Percentiles rank a stretch among this genome's conserved stretches.
Conservation (phyloP, 192 early-diverging fungal genomes). For the Coemansia interrupta region DNA sequence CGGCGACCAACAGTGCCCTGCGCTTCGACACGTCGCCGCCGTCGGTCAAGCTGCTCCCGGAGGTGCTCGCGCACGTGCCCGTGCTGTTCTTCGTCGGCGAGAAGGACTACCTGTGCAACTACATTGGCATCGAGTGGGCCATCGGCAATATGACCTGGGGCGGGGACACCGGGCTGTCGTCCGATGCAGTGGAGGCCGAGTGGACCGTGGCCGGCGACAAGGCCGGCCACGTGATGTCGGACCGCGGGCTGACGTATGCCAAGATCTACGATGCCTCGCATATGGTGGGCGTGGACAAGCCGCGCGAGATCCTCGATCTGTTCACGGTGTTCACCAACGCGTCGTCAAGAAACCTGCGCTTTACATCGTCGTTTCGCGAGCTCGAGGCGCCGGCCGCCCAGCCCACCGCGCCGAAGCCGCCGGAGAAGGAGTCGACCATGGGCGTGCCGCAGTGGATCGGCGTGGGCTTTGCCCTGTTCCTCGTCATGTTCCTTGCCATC, state of each 20-base stretch:
- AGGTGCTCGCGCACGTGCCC: constrained; percentile 47
- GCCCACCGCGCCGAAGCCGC: neutral
- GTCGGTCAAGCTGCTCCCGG: constrained; percentile 47
- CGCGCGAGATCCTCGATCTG: constrained; percentile 59
- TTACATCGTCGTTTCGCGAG: constrained; percentile 39
- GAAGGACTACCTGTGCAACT: constrained; percentile 71
- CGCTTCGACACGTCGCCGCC: constrained; percentile 44
- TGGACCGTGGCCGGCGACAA: constrained; percentile 54
- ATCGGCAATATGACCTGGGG: constrained; percentile 62
- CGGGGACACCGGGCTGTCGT: constrained; percentile 54
- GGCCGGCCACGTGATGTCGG: constrained; percentile 52
- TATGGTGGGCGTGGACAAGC: constrained; percentile 69
- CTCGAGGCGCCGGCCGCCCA: neutral
- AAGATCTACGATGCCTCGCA: constrained; percentile 61
- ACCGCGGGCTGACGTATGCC: constrained; percentile 63
- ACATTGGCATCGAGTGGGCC: constrained; percentile 60
- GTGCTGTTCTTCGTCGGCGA: constrained; percentile 65
- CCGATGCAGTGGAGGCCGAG: constrained; percentile 3
- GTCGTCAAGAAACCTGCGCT: constrained; percentile 29
- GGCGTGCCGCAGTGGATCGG: constrained; percentile 22
- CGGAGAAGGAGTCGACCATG: neutral
- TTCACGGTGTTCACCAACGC: constrained; percentile 56
- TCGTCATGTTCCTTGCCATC: constrained; percentile 9
- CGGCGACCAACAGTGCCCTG: constrained; percentile 32
- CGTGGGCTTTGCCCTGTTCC: constrained; percentile 8